Evolutionary conservation across 2,329 filamentous ascomycete species (phyloP).

Genomic region (Phialophora macrospora): DNA sequence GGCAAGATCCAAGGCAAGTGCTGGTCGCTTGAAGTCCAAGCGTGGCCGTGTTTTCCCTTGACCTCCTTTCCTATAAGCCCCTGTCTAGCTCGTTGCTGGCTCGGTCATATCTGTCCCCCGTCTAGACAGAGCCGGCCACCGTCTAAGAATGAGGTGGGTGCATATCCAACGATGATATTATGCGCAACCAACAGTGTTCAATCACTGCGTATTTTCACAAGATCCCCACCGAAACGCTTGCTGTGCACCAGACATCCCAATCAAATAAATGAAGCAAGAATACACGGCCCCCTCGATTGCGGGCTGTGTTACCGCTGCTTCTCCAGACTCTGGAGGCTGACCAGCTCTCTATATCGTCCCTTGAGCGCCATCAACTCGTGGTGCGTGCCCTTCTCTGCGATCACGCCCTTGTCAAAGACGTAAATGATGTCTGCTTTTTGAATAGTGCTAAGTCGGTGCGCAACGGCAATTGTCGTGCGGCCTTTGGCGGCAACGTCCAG

Average conservation of each 20-base stretch:
- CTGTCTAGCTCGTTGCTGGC: neutral
- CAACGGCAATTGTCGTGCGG: conserved; percentile 90
- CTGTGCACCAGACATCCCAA: conserved; percentile 9
- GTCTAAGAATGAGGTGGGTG: neutral
- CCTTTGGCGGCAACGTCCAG: conserved; percentile 82
- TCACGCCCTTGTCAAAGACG: conserved; percentile 87
- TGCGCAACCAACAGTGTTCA: neutral
- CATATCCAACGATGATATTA: neutral
- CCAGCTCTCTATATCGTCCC: conserved; percentile 77
- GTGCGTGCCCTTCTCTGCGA: conserved; percentile 86
- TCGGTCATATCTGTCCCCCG: neutral
- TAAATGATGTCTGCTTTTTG: conserved; percentile 95
- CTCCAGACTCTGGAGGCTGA: conserved; percentile 77
- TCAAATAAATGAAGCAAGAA: neutral
- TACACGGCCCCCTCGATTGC: neutral
- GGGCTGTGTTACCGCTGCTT: conserved; percentile 49
- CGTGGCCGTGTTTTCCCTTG: neutral
- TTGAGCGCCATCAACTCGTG: conserved; percentile 63
- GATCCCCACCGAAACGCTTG: neutral
- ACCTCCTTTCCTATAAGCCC: neutral
- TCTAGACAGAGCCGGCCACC: neutral
- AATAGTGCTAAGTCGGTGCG: conserved; percentile 88
- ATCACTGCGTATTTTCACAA: neutral
- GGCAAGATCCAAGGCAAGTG: neutral
- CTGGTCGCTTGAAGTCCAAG: neutral